Evolutionary conservation across 805 yeast genomes (phyloP).

Genomic region (Wickerhamomyces mucosus): DNA sequence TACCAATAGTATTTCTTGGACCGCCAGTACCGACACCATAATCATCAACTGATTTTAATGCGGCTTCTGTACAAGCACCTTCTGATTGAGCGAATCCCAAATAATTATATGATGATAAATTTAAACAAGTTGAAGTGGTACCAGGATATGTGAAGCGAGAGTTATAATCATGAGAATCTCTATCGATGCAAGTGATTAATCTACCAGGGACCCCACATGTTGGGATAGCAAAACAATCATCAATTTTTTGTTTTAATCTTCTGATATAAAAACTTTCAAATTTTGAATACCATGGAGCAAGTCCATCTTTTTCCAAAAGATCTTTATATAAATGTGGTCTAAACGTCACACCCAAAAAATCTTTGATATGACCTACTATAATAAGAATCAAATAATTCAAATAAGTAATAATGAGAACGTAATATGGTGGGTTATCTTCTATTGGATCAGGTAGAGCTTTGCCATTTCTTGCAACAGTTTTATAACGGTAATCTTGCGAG

Average conservation of each 20-base stretch:
- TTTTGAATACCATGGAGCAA: slow-evolving; percentile 92
- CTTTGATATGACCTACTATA: slow-evolving; percentile 83
- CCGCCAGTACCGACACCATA: slow-evolving; percentile 78
- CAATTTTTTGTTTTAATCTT: slow-evolving; percentile 81
- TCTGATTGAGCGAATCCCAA: slow-evolving; percentile 94
- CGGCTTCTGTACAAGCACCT: slow-evolving; percentile 81
- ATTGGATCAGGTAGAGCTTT: slow-evolving; percentile 53
- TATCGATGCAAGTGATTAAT: slow-evolving; percentile 69
- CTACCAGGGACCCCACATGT: slow-evolving; percentile 98
- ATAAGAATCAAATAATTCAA: slow-evolving; percentile 77
- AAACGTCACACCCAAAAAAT: slow-evolving; percentile 73
- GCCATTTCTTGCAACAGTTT: slow-evolving; percentile 44
- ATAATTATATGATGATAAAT: slow-evolving; percentile 86
- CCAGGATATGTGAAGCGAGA: slow-evolving; percentile 68
- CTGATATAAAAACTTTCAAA: slow-evolving; percentile 92
- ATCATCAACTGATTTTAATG: slow-evolving; percentile 50
- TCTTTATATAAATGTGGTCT: slow-evolving; percentile 56
- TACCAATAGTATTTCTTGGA: slow-evolving; percentile 66
- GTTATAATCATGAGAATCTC: slow-evolving; percentile 59
- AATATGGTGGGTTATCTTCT: slow-evolving; percentile 80
- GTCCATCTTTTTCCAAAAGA: slow-evolving; percentile 71
- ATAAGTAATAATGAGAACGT: slow-evolving; percentile 72
- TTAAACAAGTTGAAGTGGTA: slow-evolving; percentile 64
- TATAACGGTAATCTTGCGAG: slow-evolving; percentile 53
- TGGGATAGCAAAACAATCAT: slow-evolving; percentile 92